phyloP scores from a whole-genome alignment of 2,329 filamentous ascomycete species.

The Xylogone sp. region DNA sequence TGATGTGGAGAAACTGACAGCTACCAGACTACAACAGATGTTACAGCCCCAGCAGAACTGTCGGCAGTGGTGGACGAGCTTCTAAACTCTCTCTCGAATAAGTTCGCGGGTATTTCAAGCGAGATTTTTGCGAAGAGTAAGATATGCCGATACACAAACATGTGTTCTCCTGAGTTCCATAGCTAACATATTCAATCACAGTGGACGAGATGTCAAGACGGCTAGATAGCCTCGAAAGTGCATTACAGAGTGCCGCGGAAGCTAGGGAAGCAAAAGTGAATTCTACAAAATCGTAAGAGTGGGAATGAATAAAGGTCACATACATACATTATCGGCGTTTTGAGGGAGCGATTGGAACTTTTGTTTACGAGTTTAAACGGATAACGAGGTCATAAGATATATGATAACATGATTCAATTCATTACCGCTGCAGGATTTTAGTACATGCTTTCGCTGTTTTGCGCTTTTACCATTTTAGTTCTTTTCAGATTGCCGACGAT shows the following conservation, averaged over 20 bases:
- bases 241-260: constrained; percentile 20
- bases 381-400: background rate
- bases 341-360: background rate
- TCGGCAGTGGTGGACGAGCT: constrained; percentile 74
- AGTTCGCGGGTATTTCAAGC: constrained; percentile 79
- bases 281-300: constrained; percentile 17
- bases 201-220: constrained; percentile 93
- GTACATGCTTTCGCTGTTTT: background rate
- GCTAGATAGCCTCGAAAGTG: constrained; percentile 67
- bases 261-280: constrained; percentile 19
- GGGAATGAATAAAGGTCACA: too few relatives aligned
- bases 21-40: constrained; percentile 1
- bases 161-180: background rate
- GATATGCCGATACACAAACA: constrained; percentile 26
- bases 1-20: background rate
- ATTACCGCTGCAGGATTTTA: background rate
- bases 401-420: background rate
- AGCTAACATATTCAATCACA: constrained; percentile 32
- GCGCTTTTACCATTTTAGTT: background rate
- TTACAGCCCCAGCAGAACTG: constrained; percentile 25
- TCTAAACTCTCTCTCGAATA: constrained; percentile 76
- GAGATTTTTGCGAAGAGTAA: constrained; percentile 87
- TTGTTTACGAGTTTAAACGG: background rate
- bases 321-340: constrained; percentile 5
- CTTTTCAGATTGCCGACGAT: background rate